Conservation (phyloP, 768 basidiomycete genomes). For the Trametes cubensis region DNA sequence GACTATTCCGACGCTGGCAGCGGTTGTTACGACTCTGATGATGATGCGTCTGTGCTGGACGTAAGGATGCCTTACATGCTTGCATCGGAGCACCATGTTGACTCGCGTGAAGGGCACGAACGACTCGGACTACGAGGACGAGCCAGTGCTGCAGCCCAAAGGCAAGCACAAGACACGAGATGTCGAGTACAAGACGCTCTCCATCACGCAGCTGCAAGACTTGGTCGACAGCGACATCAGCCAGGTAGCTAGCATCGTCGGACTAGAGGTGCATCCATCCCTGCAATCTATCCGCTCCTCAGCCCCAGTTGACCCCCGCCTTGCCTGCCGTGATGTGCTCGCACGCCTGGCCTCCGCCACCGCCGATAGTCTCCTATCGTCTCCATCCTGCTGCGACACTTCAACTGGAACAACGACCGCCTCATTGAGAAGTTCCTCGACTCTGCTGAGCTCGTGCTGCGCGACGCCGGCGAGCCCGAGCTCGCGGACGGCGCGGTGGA, state of each 20-base stretch:
- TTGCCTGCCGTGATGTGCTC: neutral
- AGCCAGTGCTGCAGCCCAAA: slow-evolving; percentile 26
- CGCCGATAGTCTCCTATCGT: slow-evolving; percentile 65
- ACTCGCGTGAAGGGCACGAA: slow-evolving; percentile 25
- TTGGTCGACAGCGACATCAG: slow-evolving; percentile 30
- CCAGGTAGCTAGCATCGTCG: slow-evolving; percentile 33
- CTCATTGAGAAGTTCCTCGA: slow-evolving; percentile 98
- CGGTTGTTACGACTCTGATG: slow-evolving; percentile 33
- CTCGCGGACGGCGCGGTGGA: slow-evolving; percentile 29
- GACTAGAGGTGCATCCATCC: slow-evolving; percentile 32
- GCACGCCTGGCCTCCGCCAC: neutral
- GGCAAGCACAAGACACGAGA: slow-evolving; percentile 29
- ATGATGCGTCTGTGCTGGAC: slow-evolving; percentile 19
- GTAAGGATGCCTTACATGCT: slow-evolving; percentile 16
- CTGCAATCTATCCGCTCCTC: slow-evolving; percentile 11
- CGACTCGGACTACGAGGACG: slow-evolving; percentile 29
- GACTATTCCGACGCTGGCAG: slow-evolving; percentile 33
- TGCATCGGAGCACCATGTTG: neutral
- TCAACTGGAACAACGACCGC: slow-evolving; percentile 94
- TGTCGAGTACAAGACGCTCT: slow-evolving; percentile 29
- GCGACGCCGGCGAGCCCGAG: slow-evolving; percentile 36
- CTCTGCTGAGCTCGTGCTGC: slow-evolving; percentile 69
- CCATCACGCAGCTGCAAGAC: slow-evolving; percentile 28
- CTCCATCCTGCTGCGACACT: slow-evolving; percentile 76
- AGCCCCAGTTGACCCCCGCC: slow-evolving; percentile 10